These are phyloP conservation scores for Cyberlindnera sargentensis DNA, from an alignment of 805 yeast species.

Conservation along the genomic window DNA sequence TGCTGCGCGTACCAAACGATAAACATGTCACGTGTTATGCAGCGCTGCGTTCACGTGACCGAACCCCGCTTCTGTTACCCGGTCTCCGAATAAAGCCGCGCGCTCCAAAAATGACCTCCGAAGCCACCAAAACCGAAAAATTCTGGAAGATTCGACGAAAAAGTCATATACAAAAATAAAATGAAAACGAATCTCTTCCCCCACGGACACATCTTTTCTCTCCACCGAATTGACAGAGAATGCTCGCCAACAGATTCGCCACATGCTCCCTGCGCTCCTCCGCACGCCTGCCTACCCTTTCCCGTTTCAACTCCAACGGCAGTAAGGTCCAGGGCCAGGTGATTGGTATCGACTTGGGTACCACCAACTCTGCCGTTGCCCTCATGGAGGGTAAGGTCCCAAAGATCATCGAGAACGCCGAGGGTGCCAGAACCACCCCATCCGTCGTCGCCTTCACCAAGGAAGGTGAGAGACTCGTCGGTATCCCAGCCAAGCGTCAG, in stretches of 20 bases:
- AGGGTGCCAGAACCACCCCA: constrained; percentile 61
- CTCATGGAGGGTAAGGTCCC: constrained; percentile 37
- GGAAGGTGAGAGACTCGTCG: constrained; percentile 48
- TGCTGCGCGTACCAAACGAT: no score
- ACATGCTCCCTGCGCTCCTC: constrained; percentile 21
- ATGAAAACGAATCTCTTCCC: not conserved
- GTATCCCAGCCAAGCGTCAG: constrained; percentile 73
- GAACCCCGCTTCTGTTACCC: not conserved
- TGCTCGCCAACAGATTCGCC: constrained; percentile 22
- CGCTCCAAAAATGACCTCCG: not conserved
- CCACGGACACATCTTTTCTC: not conserved
- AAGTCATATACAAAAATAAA: not conserved
- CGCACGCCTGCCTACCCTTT: constrained; percentile 24
- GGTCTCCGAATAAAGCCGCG: not conserved
- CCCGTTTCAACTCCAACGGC: constrained; percentile 42
- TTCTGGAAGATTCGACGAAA: constrained; percentile 1
- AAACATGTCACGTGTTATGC: no score
- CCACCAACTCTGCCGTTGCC: constrained; percentile 88
- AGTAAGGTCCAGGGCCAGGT: constrained; percentile 41
- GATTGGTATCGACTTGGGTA: constrained; percentile 79
- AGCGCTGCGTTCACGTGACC: not conserved
- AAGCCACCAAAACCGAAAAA: not conserved
- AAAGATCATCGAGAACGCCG: constrained; percentile 70
- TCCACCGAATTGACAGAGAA: constrained; percentile 6
- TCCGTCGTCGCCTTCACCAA: constrained; percentile 59